These are phyloP conservation scores for Xylaria flabelliformis DNA, from an alignment of 495 filamentous ascomycete genomes.

Conservation along the genomic window DNA sequence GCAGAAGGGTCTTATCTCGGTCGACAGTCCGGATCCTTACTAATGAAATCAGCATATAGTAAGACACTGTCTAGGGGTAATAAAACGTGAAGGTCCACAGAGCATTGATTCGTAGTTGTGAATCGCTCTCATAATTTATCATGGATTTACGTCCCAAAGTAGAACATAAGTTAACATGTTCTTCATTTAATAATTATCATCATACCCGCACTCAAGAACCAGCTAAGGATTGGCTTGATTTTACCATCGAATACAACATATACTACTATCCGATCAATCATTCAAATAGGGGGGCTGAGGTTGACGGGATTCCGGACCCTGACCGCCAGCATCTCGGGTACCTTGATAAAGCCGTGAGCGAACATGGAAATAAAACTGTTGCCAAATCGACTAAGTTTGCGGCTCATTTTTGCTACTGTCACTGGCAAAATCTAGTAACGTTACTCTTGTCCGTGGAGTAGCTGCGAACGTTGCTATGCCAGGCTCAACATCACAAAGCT, in stretches of 20 bases:
- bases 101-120: neutral
- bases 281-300: neutral
- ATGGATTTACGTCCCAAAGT: neutral
- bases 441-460: conserved; percentile 21
- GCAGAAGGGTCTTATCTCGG: neutral
- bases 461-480: conserved; percentile 13
- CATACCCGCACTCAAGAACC: neutral
- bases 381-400: conserved; percentile 7
- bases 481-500: neutral
- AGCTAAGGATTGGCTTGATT: neutral
- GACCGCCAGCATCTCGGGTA: neutral
- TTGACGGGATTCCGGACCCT: neutral
- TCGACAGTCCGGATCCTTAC: neutral
- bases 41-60: neutral
- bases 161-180: neutral
- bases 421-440: conserved; percentile 23
- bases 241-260: neutral
- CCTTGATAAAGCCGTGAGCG: conserved; percentile 15
- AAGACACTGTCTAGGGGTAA: neutral
- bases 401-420: neutral
- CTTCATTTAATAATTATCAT: too few relatives aligned
- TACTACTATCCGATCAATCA: too few relatives aligned
- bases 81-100: neutral
- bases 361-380: conserved; percentile 16
- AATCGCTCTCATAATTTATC: neutral